Evolutionary conservation across 1,284 basidiomycete species (phyloP).

Genomic region (Cystobasidium pallidum): DNA sequence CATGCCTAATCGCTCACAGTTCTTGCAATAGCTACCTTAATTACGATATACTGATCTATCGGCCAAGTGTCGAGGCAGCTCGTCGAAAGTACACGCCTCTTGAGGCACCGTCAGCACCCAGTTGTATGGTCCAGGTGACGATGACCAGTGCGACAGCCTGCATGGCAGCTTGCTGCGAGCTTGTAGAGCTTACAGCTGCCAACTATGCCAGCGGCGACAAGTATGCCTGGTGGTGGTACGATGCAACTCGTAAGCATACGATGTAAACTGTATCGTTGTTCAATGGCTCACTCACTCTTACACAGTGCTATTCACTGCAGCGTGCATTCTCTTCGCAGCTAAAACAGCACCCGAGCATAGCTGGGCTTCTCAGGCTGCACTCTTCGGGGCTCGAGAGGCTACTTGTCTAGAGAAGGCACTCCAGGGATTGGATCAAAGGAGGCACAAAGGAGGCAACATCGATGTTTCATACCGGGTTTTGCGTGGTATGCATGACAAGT

Average conservation of each 20-base stretch:
- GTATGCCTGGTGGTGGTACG: slow-evolving; percentile 15
- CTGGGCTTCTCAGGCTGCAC: slow-evolving; percentile 1
- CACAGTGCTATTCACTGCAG: neutral
- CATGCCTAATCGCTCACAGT: too few species aligned
- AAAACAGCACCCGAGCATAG: slow-evolving; percentile 1
- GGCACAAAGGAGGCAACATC: slow-evolving; percentile 5
- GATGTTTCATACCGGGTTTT: slow-evolving; percentile 4
- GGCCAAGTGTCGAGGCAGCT: slow-evolving; percentile 6
- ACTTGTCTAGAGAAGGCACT: slow-evolving; percentile 4
- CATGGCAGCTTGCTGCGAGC: slow-evolving; percentile 11
- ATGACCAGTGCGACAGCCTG: neutral
- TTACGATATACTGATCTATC: slow-evolving; percentile 4
- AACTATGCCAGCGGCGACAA: neutral
- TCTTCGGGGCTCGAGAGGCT: neutral
- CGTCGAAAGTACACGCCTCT: neutral
- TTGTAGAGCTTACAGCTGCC: neutral
- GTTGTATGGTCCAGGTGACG: neutral
- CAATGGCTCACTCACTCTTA: neutral
- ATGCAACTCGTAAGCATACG: neutral
- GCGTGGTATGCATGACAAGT: neutral
- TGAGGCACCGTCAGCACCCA: neutral
- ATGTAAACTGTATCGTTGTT: neutral
- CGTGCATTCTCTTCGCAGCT: neutral
- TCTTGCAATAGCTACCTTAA: neutral
- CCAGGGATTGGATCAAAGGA: neutral